Evolutionary conservation across 305 asterid species (phyloP), one percentile per base, ranked within the genome.

Genomic region (Fraxinus dipetala): DNA sequence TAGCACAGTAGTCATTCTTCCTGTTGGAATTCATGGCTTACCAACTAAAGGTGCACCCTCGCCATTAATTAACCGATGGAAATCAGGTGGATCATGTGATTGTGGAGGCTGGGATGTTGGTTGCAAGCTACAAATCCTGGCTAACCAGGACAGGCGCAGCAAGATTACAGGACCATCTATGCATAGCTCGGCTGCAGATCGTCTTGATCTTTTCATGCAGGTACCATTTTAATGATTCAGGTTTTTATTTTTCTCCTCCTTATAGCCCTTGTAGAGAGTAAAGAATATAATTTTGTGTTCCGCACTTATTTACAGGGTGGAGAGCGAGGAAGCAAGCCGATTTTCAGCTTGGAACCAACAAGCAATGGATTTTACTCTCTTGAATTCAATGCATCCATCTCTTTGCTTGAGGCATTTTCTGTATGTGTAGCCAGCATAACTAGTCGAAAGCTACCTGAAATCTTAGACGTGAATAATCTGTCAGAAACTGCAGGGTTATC

Each of bases 61-160:
- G 0, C 90, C 98, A 0, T 87, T 96, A 76, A 88, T 95, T 38
- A 86, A 86, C 82, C 87, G 99, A 75, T 94, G 98, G 98, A 89
- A 85, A 87, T 90, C 92, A 56, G 91, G 95, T 45, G 99, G 98
- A 85, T 83, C 81, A 2, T 96, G 99, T 85, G 99, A 96, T 85
- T 96, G 99, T 87, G 99, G 97, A 80, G 99, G 99, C 26, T 96
- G 99, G 99, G 99, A 96, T 80, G 86, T 91, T 0, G 99, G 98
- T 81, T 96, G 99, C 94, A 92, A 90, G 90, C 90, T 96, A 51
- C 89, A 87, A 77, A 76, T 95, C 74, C 98, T 96, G 34, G 56
- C 86, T 43, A 89, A 90, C 75, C 48, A 81, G 36, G 79, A 86
- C 32, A 84, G 85, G 77, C 77, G 54, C 74, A 67, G 83, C 82